These are phyloP conservation scores for Nicotiana benthamiana DNA, from an alignment of 257 asterid genomes.

Conservation along the genomic window DNA sequence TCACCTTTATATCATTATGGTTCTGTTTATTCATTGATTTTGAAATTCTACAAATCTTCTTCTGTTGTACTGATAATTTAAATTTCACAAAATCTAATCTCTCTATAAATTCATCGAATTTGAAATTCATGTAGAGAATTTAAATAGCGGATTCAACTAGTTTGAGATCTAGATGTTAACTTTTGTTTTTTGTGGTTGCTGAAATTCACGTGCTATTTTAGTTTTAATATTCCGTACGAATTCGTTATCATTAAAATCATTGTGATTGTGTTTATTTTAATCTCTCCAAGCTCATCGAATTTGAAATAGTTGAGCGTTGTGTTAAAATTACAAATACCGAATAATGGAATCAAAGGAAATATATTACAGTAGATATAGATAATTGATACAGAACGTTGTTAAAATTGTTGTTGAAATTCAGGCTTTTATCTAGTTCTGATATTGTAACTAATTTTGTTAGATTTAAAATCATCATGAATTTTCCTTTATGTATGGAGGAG, in stretches of 20 bases:
- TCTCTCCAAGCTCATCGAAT: too few relatives aligned
- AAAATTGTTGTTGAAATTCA: background rate
- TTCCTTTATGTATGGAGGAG: background rate
- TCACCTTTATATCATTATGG: too few relatives aligned
- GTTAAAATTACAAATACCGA: too few relatives aligned
- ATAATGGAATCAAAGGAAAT: too few relatives aligned
- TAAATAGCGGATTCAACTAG: background rate
- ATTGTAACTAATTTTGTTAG: background rate
- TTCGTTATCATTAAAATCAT: background rate
- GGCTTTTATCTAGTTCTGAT: background rate
- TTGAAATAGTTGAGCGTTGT: too few relatives aligned
- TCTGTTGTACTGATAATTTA: background rate
- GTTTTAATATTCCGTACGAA: background rate
- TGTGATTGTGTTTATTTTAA: background rate
- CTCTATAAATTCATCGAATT: background rate
- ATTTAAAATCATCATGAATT: background rate
- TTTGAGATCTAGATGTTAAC: background rate
- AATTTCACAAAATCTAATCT: background rate
- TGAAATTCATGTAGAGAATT: background rate
- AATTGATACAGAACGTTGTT: too few relatives aligned
- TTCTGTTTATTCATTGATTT: too few relatives aligned
- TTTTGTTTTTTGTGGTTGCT: background rate
- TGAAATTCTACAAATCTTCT: slow-evolving; percentile 20
- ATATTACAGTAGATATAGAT: too few relatives aligned
- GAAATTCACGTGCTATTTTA: background rate